A percentile compares a stretch with the other conserved stretches of the same genome.
These are phyloP conservation scores for Euphorbia pulcherrima DNA, from an alignment of 345 rosid species.

Conservation along the genomic window DNA sequence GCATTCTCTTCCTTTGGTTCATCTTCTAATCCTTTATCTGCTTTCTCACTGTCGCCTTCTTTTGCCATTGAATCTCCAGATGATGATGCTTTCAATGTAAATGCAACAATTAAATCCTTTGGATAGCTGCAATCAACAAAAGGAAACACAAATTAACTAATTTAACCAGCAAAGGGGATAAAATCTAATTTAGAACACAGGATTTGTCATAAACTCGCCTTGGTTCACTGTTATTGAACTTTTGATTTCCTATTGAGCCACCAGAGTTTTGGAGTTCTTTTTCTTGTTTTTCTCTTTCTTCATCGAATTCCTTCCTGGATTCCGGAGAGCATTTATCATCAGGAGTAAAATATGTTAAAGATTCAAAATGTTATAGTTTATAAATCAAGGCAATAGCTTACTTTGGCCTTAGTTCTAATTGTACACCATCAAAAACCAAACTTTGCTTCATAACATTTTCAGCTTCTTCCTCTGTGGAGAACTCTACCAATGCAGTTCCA, in stretches of 20 bases:
- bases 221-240: constrained; percentile 46
- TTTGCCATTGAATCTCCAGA: constrained; percentile 38
- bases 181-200: neutral
- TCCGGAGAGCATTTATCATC: neutral
- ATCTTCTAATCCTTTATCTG: constrained; percentile 14
- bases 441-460: constrained; percentile 49
- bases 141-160: constrained; percentile 16
- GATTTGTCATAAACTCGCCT: constrained; percentile 35
- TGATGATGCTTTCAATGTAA: constrained; percentile 50
- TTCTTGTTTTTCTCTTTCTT: constrained; percentile 48
- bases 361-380: neutral
- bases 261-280: constrained; percentile 43
- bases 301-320: constrained; percentile 84
- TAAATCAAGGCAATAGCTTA: constrained; percentile 28
- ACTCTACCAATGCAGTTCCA: constrained; percentile 86
- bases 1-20: constrained; percentile 19
- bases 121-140: constrained; percentile 53
- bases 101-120: constrained; percentile 81
- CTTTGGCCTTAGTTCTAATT: constrained; percentile 78
- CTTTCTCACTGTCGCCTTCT: constrained; percentile 36
- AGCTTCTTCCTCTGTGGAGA: constrained; percentile 71
- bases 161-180: neutral
- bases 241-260: constrained; percentile 33
- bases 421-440: constrained; percentile 62
- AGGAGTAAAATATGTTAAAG: neutral